Evolutionary conservation across 495 filamentous ascomycete genomes (phyloP), one percentile per base, ranked within the genome.

Genomic region (Daldinia childiae): DNA sequence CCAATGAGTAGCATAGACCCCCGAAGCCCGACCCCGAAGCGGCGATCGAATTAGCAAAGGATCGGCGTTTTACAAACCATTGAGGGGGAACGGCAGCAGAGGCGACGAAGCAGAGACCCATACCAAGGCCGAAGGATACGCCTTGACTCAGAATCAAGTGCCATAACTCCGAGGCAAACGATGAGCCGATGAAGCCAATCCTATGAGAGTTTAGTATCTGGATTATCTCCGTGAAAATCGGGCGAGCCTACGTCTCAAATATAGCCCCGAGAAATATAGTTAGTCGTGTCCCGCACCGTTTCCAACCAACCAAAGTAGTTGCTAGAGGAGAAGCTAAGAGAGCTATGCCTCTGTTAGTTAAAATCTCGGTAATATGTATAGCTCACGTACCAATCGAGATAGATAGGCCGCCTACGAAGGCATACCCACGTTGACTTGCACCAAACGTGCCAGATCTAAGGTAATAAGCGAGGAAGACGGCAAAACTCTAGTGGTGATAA

Each of bases 131-230:
- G 65, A 95, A 92, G 58, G 89, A 87, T 7, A 94, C 79, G 9
- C 92, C 93, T 76, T 95, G 92, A 58, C 86, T 88, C 3, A 96
- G 86, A 62, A 93, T 88, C 32, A 93, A 84, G 45, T 92, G 90
- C 90, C 90, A 93, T 71, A 90, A 84, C 43, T 86, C 75, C 7
- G 81, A 86, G n/a, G 88, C 85, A 64, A 92, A 93, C 9, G 89
- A 91, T 2, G 90, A 88, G 4, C 84, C 84, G 63, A 93, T 84
- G 60, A 92, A 85, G 1, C 85, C 88, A 34, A 83, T 79, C 30
- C 70, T 73, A 48, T 29, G n/a, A 54, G 15, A 21, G 19, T 48
- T 48, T 24, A 48, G 43, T 14, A 65, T 21, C 12, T 65, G 1
- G 62, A 12, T 43, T 24, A 24, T 6, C 5, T 7, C 34, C 21